Percentiles rank a stretch among this genome's conserved stretches.
Evolutionary conservation across 1,139 yeast species (phyloP).

Genomic region (Ogataea hybrid): DNA sequence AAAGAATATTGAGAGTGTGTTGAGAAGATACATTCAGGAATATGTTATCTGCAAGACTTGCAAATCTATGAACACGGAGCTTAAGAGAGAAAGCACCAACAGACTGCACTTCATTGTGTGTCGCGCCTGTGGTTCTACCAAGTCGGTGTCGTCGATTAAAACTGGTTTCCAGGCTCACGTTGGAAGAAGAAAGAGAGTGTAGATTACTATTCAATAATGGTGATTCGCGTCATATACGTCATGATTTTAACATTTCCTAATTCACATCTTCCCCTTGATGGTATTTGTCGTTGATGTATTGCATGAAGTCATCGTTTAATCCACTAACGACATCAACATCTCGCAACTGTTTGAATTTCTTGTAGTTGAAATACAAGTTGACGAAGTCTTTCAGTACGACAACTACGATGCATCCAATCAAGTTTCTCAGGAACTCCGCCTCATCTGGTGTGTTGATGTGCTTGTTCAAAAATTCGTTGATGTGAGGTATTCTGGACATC

Average conservation of each 20-base stretch:
- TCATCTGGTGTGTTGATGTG: conserved; percentile 39
- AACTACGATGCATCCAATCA: conserved; percentile 41
- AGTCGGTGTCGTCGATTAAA: conserved; percentile 96
- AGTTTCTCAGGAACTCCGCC: conserved; percentile 41
- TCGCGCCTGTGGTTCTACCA: conserved; percentile 96
- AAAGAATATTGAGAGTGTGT: conserved; percentile 93
- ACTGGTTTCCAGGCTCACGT: conserved; percentile 99
- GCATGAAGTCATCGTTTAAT: conserved; percentile 12
- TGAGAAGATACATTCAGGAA: conserved; percentile 94
- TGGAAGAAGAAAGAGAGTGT: conserved; percentile 65
- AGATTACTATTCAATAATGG: conserved; percentile 8
- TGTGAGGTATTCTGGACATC: conserved; percentile 21
- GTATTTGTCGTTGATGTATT: conserved; percentile 13
- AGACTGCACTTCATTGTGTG: conserved; percentile 97
- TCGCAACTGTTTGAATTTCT: conserved; percentile 34
- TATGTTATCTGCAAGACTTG: conserved; percentile 99
- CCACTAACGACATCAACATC: conserved; percentile 28
- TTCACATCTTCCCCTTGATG: background rate
- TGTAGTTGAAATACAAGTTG: conserved; percentile 36
- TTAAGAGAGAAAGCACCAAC: conserved; percentile 92
- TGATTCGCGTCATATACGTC: conserved; percentile 4
- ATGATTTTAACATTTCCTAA: background rate
- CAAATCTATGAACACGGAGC: conserved; percentile 94
- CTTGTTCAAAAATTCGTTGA: conserved; percentile 17
- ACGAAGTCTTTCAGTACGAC: conserved; percentile 41